Conservation (phyloP, 169 alveolate species). For the Plasmodium inui region DNA sequence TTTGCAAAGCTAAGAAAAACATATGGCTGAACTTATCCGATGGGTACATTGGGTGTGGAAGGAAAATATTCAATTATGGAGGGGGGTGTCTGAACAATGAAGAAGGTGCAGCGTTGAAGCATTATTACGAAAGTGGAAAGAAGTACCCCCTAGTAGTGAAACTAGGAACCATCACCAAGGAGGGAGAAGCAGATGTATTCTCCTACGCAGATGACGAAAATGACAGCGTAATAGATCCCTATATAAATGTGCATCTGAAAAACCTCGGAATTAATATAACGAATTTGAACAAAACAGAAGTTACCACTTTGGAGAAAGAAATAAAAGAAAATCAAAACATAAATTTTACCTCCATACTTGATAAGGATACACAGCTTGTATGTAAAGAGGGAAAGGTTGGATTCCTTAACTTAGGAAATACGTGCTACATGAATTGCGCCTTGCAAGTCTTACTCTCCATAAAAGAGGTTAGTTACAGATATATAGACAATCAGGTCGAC, state of each 20-base stretch:
- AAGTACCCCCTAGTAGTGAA: conserved; percentile 92
- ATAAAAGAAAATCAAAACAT: conserved; percentile 61
- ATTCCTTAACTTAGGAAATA: conserved; percentile 87
- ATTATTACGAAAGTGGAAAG: conserved; percentile 87
- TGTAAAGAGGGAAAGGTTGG: conserved; percentile 84
- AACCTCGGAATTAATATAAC: conserved; percentile 91
- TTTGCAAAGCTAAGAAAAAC: conserved; percentile 48
- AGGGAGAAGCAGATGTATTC: conserved; percentile 92
- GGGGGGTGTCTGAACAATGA: conserved; percentile 92
- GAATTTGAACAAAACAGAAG: conserved; percentile 75
- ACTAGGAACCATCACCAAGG: conserved; percentile 93
- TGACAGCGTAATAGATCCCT: conserved; percentile 89
- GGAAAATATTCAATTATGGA: conserved; percentile 88
- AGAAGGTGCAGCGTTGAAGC: conserved; percentile 94
- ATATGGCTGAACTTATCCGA: conserved; percentile 63
- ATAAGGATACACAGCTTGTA: conserved; percentile 73
- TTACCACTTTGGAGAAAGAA: conserved; percentile 18
- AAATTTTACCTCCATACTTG: conserved; percentile 72
- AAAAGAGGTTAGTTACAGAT: conserved; percentile 39
- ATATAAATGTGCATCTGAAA: conserved; percentile 88
- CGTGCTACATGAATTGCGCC: conserved; percentile 89
- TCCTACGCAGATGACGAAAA: conserved; percentile 93
- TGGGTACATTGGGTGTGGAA: conserved; percentile 92
- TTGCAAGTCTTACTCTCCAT: conserved; percentile 80
- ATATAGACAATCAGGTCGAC: not conserved